phyloP scores from a whole-genome alignment of 108 stramenopile genomes.

The Nannochloropsis gaditana region DNA sequence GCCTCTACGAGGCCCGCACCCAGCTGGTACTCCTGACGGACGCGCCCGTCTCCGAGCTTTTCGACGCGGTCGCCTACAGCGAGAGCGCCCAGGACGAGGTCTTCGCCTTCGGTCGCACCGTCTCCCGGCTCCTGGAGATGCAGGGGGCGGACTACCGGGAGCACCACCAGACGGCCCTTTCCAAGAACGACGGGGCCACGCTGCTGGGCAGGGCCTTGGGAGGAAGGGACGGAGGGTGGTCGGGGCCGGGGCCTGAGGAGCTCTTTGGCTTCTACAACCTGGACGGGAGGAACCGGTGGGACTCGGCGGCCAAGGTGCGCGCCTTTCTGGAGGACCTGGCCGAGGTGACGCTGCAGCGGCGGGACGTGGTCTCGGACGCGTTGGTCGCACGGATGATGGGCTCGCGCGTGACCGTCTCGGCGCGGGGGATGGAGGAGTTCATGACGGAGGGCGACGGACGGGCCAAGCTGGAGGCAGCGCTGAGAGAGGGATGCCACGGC shows the following conservation, averaged over 20 bases:
- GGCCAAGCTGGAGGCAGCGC: background rate
- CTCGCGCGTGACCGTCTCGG: background rate
- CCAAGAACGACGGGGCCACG: background rate
- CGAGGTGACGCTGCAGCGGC: background rate
- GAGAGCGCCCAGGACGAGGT: conserved; percentile 70
- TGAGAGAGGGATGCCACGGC: background rate
- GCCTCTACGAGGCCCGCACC: conserved; percentile 76
- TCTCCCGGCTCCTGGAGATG: conserved; percentile 85
- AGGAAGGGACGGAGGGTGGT: background rate
- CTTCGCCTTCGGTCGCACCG: conserved; percentile 87
- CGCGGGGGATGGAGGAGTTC: background rate
- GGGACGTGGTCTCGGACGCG: background rate
- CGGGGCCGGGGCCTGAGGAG: background rate
- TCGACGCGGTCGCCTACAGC: conserved; percentile 29
- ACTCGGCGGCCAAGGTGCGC: background rate
- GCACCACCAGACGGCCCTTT: background rate
- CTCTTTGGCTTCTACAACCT: conserved; percentile 1
- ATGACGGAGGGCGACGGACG: background rate
- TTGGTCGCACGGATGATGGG: background rate
- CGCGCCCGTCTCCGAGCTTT: conserved; percentile 1
- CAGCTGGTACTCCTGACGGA: conserved; percentile 47
- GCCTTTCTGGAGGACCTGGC: background rate
- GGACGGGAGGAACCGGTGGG: background rate
- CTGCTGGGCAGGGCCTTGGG: background rate
- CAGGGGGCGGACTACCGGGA: conserved; percentile 62